Base-by-base conservation (phyloP, 495 filamentous ascomycete genomes). In the Neurospora hispaniola region DNA sequence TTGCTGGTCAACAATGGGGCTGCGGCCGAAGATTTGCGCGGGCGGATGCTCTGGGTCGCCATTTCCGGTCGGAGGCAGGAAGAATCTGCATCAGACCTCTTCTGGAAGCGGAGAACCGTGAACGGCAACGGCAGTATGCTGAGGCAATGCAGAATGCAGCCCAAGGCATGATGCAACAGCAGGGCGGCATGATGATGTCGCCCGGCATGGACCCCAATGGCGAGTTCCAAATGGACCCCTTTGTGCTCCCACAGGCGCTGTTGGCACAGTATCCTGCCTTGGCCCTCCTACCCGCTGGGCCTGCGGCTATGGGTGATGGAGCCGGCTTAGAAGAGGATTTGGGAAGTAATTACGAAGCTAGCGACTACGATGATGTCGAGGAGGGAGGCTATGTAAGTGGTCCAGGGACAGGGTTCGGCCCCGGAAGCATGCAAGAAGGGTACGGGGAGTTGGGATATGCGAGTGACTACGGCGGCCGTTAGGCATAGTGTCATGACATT, bases 31-130 rank as follows among this genome's bases (percentile, higher is more conserved):
- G 94, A 11, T 99, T 99, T 80, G 96, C 96, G 2, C 93, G 96
- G 71, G 96, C 96, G 9, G 96, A 99, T 81, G 96, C 96, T 3
- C 85, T 99, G 3, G 96, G 96, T 18, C 89, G 96, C n/a, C 96
- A 99, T 81, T 99, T 99, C 87, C 87, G 96, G 69, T 95, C 92
- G 14, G 96, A 99, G 83, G 96, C 96, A 3, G 96, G 96, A 11
- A 89, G 96, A 6, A 92, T 97, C 59, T 99, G 96, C 80, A 99
- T 99, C 81, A 97, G 96, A 75, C 94, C 96, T 5, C 85, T 99
- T 4, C 86, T 98, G 10, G 96, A 97, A 70, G 94, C 97, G 80
- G 94, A 98, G 78, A 90, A 90, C 23, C 84, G 89, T 35, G 94
- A 97, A 78, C 86, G 93, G 14, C 89, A 93, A 42, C 85, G 91